Percentiles rank a stretch among this genome's conserved stretches.
These are phyloP conservation scores for Dryas drummondii DNA, from an alignment of 306 rosid genomes.

Conservation along the genomic window DNA sequence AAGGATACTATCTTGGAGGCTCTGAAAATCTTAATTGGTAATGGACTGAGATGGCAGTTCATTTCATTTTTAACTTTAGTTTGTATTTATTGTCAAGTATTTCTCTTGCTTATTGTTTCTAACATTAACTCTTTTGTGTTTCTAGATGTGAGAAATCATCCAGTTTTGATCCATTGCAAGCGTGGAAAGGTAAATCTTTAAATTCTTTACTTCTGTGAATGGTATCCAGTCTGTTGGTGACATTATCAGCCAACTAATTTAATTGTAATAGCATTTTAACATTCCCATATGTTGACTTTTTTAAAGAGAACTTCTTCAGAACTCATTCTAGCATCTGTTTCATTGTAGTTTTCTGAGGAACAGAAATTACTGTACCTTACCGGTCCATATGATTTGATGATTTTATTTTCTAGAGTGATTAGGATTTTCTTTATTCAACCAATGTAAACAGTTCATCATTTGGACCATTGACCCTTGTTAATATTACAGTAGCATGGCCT, in stretches of 20 bases:
- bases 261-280: background rate
- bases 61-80: background rate
- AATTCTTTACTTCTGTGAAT: background rate
- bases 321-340: background rate
- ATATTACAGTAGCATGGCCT: background rate
- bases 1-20: slow-evolving; percentile 70
- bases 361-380: background rate
- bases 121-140: background rate
- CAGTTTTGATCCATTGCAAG: slow-evolving; percentile 67
- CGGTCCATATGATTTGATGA: background rate
- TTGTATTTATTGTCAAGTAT: background rate
- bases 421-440: background rate
- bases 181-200: slow-evolving; percentile 49
- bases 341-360: background rate
- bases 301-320: background rate
- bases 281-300: too few species aligned
- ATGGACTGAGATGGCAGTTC: background rate
- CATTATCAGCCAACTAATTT: background rate
- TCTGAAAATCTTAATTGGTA: slow-evolving; percentile 73
- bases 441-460: background rate
- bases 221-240: background rate
- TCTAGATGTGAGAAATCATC: slow-evolving; percentile 63
- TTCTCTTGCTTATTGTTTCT: background rate
- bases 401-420: background rate
- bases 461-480: background rate